phyloP scores from a whole-genome alignment of 1,284 basidiomycete species.

The Austropuccinia psidii region DNA sequence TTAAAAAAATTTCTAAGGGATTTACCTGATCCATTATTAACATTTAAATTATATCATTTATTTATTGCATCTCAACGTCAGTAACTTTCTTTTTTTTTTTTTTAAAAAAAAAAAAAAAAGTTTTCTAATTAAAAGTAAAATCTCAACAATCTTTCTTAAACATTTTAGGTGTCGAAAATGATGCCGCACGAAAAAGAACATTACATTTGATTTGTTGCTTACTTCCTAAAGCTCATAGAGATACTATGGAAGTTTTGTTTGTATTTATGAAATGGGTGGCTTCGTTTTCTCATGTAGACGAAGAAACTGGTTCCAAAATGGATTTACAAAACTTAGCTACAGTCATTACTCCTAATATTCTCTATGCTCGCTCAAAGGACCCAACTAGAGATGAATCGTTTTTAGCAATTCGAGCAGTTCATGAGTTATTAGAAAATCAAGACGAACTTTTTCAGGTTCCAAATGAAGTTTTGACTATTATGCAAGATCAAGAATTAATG shows the following conservation, averaged over 20 bases:
- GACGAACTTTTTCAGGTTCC: constrained; percentile 80
- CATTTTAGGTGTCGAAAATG: constrained; percentile 60
- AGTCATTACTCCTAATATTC: constrained; percentile 92
- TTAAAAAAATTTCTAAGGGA: constrained; percentile 96
- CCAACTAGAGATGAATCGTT: constrained; percentile 82
- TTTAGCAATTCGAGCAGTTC: constrained; percentile 75
- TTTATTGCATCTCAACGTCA: constrained; percentile 79
- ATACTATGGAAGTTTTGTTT: constrained; percentile 95
- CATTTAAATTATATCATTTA: constrained; percentile 82
- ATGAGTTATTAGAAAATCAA: constrained; percentile 78
- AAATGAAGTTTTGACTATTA: constrained; percentile 6
- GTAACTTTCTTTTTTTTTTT: constrained; percentile 45
- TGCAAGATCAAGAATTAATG: constrained; percentile 27
- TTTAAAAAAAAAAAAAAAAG: too few species aligned
- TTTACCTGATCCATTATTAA: constrained; percentile 90
- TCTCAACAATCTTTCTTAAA: background rate
- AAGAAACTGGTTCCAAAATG: constrained; percentile 98
- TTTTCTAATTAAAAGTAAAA: background rate
- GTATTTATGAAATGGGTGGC: constrained; percentile 99
- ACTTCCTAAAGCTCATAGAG: constrained; percentile 84
- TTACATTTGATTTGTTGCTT: constrained; percentile 80
- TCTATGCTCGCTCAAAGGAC: constrained; percentile 75
- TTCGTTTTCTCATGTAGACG: constrained; percentile 95
- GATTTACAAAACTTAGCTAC: constrained; percentile 94
- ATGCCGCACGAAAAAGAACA: constrained; percentile 70